Percentiles rank a stretch among this genome's conserved stretches.
phyloP scores from a whole-genome alignment of 371 early-diverging fungal species.

The Mucor racemosus region DNA sequence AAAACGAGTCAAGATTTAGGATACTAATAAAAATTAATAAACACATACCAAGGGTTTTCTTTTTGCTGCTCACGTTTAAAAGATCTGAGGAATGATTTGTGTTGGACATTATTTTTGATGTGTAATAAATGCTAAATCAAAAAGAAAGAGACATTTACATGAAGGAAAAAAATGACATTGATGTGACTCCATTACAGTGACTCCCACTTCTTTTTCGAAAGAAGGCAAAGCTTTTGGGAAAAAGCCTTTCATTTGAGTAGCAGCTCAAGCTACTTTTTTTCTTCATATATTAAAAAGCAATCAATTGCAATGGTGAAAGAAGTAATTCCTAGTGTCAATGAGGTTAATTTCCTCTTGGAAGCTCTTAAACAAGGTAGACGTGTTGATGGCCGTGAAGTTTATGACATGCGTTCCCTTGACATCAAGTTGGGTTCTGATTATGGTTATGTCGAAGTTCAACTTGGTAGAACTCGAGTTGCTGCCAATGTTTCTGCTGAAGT shows the following conservation, averaged over 20 bases:
- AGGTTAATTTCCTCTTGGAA: conserved; percentile 26
- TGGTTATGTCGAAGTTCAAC: conserved; percentile 81
- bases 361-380: conserved; percentile 31
- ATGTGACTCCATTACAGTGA: conserved; percentile 6
- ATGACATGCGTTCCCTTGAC: conserved; percentile 74
- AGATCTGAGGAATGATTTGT: conserved; percentile 29
- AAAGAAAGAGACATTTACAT: not conserved
- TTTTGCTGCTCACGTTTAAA: conserved; percentile 30
- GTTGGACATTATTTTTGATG: conserved; percentile 13
- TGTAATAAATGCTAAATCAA: not conserved
- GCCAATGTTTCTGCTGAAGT: conserved; percentile 88
- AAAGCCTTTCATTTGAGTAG: not conserved
- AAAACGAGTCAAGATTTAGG: not conserved
- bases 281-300: not conserved
- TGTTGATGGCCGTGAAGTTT: conserved; percentile 79
- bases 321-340: conserved; percentile 31
- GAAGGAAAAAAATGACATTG: not conserved
- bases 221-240: not conserved
- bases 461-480: conserved; percentile 87
- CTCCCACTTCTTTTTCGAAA: not conserved
- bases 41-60: conserved; percentile 31
- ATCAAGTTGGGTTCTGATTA: conserved; percentile 72
- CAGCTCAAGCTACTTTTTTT: not conserved
- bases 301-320: conserved; percentile 23
- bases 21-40: not conserved